Percentiles rank a stretch among this genome's conserved stretches.
Conservation (phyloP, 1,284 basidiomycete species). For the Boletus semigastroideus region DNA sequence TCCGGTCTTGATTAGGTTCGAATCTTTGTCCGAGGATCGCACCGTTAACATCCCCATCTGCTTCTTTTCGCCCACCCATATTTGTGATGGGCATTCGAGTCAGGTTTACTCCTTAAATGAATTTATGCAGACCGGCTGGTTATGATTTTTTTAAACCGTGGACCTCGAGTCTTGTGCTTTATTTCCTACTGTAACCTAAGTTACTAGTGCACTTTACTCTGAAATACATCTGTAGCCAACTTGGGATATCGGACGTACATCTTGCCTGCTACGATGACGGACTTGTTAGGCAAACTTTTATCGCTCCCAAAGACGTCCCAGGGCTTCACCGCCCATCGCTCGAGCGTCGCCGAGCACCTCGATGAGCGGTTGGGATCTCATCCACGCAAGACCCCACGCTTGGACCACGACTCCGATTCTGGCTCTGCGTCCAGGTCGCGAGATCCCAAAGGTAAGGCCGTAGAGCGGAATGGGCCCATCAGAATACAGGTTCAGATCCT, state of each 20-base stretch:
- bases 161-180: too few species aligned
- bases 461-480: constrained; percentile 36
- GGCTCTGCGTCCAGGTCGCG: constrained; percentile 59
- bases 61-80: background rate
- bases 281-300: constrained; percentile 38
- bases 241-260: too few species aligned
- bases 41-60: background rate
- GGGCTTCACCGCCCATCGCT: constrained; percentile 47
- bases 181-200: too few species aligned
- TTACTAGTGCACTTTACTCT: too few species aligned
- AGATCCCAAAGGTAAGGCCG: constrained; percentile 27
- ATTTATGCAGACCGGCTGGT: too few species aligned
- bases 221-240: too few species aligned
- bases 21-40: background rate
- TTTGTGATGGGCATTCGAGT: background rate
- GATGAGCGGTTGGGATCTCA: constrained; percentile 48
- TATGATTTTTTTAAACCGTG: too few species aligned
- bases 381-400: constrained; percentile 64
- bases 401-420: constrained; percentile 61
- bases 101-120: background rate
- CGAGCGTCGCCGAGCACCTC: constrained; percentile 34
- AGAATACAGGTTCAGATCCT: constrained; percentile 46
- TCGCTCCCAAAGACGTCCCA: constrained; percentile 53
- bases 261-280: constrained; percentile 19
- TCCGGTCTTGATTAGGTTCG: background rate